Evolutionary conservation across 352 stramenopile species (phyloP).

Genomic region (Globisporangium cylindrosporum): DNA sequence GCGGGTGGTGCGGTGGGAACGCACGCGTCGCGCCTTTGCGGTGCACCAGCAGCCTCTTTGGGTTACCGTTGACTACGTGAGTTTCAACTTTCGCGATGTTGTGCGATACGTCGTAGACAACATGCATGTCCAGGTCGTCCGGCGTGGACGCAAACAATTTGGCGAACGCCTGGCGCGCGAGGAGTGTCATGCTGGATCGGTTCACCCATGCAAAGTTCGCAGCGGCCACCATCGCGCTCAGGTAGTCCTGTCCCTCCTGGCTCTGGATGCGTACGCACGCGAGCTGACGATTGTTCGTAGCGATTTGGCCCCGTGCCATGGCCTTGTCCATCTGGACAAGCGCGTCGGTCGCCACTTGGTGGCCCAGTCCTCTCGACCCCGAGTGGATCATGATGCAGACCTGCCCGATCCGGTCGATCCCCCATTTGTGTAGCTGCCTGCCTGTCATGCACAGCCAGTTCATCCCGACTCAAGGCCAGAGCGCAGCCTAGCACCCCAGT

Average conservation of each 20-base stretch:
- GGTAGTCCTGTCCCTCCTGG: background rate
- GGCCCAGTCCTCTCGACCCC: background rate
- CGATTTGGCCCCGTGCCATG: background rate
- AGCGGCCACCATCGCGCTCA: background rate
- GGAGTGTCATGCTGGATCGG: background rate
- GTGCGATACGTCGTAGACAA: background rate
- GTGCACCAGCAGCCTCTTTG: background rate
- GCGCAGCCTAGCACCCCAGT: too few relatives aligned
- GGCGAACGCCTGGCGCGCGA: background rate
- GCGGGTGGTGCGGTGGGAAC: constrained; percentile 1
- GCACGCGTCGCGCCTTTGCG: background rate
- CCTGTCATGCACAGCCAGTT: background rate
- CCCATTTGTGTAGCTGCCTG: background rate
- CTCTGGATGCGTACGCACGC: background rate
- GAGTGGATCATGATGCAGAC: background rate
- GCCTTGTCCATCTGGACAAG: background rate
- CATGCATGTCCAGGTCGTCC: background rate
- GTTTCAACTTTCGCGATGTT: background rate
- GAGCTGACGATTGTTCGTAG: background rate
- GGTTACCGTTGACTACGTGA: background rate
- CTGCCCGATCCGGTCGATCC: background rate
- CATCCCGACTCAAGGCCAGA: too few relatives aligned
- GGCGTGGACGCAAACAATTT: background rate
- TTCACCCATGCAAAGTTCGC: background rate
- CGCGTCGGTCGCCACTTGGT: background rate